Conservation (phyloP, 2,329 filamentous ascomycete genomes). For the Aspergillus udagawae region DNA sequence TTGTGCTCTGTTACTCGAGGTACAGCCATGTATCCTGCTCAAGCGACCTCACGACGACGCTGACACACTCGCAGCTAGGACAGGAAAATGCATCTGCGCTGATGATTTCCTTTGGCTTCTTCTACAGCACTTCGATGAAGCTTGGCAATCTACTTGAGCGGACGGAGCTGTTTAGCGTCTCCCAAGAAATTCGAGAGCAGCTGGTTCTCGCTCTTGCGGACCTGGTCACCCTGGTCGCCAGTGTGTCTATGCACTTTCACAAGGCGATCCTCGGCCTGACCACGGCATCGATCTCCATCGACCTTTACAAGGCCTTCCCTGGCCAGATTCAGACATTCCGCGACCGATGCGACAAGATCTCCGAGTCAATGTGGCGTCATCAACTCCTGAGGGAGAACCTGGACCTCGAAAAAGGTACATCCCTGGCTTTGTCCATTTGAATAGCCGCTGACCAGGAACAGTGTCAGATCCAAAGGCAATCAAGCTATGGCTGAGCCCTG, state of each 20-base stretch:
- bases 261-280: constrained; percentile 23
- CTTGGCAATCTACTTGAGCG: constrained; percentile 43
- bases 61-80: background rate
- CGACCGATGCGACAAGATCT: constrained; percentile 31
- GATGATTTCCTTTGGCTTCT: constrained; percentile 48
- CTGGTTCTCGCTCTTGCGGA: constrained; percentile 38
- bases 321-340: constrained; percentile 34
- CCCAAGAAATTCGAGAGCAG: constrained; percentile 46
- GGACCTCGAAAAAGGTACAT: constrained; percentile 27
- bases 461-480: constrained; percentile 30
- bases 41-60: background rate
- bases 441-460: constrained; percentile 6
- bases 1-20: constrained; percentile 46
- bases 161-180: constrained; percentile 41
- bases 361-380: constrained; percentile 39
- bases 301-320: constrained; percentile 39
- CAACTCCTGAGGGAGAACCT: constrained; percentile 32
- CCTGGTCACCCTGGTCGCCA: constrained; percentile 28
- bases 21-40: constrained; percentile 17
- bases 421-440: background rate
- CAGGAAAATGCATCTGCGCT: constrained; percentile 33
- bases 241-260: constrained; percentile 36
- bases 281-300: constrained; percentile 26
- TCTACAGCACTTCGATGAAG: constrained; percentile 46
- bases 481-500: constrained; percentile 40